Percentiles rank a stretch among this genome's conserved stretches.
phyloP scores from a whole-genome alignment of 148 eudicot species.

The Vaccinium darrowii region DNA sequence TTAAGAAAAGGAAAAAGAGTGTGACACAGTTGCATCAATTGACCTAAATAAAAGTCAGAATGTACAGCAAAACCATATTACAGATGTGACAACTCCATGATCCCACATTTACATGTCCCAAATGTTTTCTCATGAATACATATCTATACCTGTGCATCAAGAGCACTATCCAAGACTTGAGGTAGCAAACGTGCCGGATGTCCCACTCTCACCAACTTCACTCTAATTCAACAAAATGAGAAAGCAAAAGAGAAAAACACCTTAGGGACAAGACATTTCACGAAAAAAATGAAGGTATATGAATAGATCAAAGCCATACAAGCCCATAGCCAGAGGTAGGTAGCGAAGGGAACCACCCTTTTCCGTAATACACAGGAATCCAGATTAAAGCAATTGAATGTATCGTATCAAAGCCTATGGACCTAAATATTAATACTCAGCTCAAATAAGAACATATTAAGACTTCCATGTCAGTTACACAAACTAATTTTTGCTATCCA shows the following conservation, averaged over 20 bases:
- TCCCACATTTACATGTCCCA: not conserved
- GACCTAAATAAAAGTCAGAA: not conserved
- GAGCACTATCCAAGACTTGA: slow-evolving; percentile 91
- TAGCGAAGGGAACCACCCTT: not conserved
- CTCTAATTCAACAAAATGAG: slow-evolving; percentile 44
- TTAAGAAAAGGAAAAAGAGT: not conserved
- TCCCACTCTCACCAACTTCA: slow-evolving; percentile 92
- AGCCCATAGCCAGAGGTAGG: not conserved
- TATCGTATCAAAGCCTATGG: slow-evolving; percentile 1
- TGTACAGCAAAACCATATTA: not conserved
- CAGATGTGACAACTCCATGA: slow-evolving; percentile 5
- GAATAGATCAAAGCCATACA: not conserved
- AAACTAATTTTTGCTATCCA: not conserved
- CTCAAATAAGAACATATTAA: not conserved
- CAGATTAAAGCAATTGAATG: not conserved
- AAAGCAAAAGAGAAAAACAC: not conserved
- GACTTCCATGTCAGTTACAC: not conserved
- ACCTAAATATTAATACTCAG: not conserved
- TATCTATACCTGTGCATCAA: slow-evolving; percentile 76
- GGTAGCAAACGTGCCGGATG: slow-evolving; percentile 99
- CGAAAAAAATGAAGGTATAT: slow-evolving; percentile 5
- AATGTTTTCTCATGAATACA: not conserved
- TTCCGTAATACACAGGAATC: not conserved
- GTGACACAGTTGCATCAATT: not conserved
- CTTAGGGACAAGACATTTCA: not conserved